phyloP scores from a whole-genome alignment of 352 stramenopile genomes.

The Aphanomyces euteiches region DNA sequence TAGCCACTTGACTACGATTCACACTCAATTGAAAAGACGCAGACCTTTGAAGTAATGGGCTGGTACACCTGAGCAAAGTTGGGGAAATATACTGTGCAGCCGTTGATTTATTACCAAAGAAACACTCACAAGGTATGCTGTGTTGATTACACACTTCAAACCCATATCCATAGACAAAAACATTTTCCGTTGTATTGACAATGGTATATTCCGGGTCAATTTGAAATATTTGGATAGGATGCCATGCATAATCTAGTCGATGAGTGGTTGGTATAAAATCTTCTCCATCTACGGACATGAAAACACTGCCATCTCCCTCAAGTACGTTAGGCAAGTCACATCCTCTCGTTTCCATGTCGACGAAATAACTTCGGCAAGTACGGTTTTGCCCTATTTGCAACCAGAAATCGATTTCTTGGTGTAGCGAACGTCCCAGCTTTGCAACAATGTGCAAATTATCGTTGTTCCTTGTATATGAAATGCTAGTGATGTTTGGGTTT shows the following conservation, averaged over 20 bases:
- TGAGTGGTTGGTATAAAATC: constrained; percentile 44
- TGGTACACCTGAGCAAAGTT: constrained; percentile 4
- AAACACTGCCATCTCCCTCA: constrained; percentile 22
- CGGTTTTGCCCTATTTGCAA: too few species aligned
- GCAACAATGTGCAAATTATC: neutral
- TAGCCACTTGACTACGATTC: neutral
- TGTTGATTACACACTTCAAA: constrained; percentile 13
- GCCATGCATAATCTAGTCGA: neutral
- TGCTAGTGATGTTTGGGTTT: neutral
- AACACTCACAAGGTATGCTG: neutral
- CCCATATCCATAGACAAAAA: neutral
- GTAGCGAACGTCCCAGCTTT: neutral
- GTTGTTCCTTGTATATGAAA: neutral
- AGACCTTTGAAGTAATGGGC: neutral
- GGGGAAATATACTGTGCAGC: constrained; percentile 6
- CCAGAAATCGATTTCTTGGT: neutral
- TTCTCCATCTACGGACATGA: constrained; percentile 62
- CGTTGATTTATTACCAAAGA: neutral
- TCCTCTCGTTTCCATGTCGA: too few species aligned
- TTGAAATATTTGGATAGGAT: neutral
- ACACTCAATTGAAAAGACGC: constrained; percentile 4
- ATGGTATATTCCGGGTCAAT: constrained; percentile 1
- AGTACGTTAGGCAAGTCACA: neutral
- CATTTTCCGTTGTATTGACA: neutral
- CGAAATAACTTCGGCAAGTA: too few species aligned